phyloP scores from a whole-genome alignment of 768 basidiomycete genomes.

The Termitomyces sp. region DNA sequence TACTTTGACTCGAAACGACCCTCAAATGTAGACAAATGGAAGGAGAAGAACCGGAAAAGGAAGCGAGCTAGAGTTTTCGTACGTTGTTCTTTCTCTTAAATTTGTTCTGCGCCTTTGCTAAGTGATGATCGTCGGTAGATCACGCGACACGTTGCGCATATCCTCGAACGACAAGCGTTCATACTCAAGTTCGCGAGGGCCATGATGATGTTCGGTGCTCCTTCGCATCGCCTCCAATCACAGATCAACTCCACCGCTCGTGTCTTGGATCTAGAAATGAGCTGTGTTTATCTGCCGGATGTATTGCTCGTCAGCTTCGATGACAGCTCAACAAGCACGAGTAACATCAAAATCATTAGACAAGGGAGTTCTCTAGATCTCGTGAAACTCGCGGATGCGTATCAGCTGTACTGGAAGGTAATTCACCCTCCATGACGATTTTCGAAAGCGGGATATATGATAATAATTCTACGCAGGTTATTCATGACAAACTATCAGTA shows the following conservation, averaged over 20 bases:
- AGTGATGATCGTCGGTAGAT: constrained; percentile 41
- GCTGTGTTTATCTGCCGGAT: constrained; percentile 74
- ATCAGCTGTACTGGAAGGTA: constrained; percentile 73
- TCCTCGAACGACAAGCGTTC: constrained; percentile 80
- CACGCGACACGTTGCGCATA: constrained; percentile 79
- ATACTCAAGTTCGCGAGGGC: constrained; percentile 79
- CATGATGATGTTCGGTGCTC: constrained; percentile 89
- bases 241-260: constrained; percentile 78
- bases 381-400: constrained; percentile 69
- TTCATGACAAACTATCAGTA: constrained; percentile 78
- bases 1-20: constrained; percentile 14
- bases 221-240: constrained; percentile 77
- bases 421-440: constrained; percentile 10
- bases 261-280: constrained; percentile 68
- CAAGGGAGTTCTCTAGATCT: constrained; percentile 72
- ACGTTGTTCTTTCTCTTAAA: constrained; percentile 21
- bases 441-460: background rate
- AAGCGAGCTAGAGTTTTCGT: constrained; percentile 79
- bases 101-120: background rate
- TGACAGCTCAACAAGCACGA: constrained; percentile 75
- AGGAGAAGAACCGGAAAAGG: constrained; percentile 48
- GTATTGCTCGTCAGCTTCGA: constrained; percentile 82
- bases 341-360: constrained; percentile 75
- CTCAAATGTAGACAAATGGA: constrained; percentile 28
- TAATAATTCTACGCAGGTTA: constrained; percentile 45